Evolutionary conservation across 2,329 filamentous ascomycete species (phyloP).

Genomic region (Thermomyces lanuginosus): DNA sequence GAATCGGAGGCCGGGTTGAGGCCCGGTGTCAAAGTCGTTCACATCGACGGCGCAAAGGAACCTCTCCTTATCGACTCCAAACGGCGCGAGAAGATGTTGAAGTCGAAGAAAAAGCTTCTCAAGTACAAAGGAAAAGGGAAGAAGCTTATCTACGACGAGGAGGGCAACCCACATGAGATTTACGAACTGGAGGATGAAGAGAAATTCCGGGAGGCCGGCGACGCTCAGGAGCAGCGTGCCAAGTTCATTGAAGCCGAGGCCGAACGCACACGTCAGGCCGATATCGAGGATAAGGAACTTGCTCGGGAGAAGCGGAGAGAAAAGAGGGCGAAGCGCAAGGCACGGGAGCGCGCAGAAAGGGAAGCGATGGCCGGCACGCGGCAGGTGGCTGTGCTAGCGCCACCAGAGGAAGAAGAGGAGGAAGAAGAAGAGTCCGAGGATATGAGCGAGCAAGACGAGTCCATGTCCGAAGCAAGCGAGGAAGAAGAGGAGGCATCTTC

Average conservation of each 20-base stretch:
- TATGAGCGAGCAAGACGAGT: background rate
- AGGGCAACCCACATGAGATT: conserved; percentile 65
- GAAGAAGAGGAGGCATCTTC: too few species aligned
- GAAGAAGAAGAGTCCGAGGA: conserved; percentile 11
- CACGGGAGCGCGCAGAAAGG: conserved; percentile 20
- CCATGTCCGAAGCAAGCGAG: conserved; percentile 15
- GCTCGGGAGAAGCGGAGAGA: conserved; percentile 54
- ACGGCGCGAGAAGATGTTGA: conserved; percentile 84
- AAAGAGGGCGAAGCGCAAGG: conserved; percentile 32
- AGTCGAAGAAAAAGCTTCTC: conserved; percentile 83
- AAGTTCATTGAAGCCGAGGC: conserved; percentile 65
- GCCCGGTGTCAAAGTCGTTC: conserved; percentile 26
- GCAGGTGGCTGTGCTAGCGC: conserved; percentile 15
- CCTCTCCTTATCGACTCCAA: conserved; percentile 82
- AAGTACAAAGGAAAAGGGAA: conserved; percentile 77
- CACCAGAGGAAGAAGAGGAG: conserved; percentile 13
- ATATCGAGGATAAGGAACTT: conserved; percentile 65
- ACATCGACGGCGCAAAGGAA: conserved; percentile 43
- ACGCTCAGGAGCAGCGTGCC: conserved; percentile 57
- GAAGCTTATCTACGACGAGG: conserved; percentile 83
- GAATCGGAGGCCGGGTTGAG: conserved; percentile 14
- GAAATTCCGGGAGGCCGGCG: conserved; percentile 58
- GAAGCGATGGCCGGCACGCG: conserved; percentile 9
- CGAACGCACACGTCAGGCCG: conserved; percentile 53
- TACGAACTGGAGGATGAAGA: conserved; percentile 82